Percentiles rank a stretch among this genome's conserved stretches.
Evolutionary conservation across 2,329 filamentous ascomycete species (phyloP).

Genomic region (Didymella lethalis): DNA sequence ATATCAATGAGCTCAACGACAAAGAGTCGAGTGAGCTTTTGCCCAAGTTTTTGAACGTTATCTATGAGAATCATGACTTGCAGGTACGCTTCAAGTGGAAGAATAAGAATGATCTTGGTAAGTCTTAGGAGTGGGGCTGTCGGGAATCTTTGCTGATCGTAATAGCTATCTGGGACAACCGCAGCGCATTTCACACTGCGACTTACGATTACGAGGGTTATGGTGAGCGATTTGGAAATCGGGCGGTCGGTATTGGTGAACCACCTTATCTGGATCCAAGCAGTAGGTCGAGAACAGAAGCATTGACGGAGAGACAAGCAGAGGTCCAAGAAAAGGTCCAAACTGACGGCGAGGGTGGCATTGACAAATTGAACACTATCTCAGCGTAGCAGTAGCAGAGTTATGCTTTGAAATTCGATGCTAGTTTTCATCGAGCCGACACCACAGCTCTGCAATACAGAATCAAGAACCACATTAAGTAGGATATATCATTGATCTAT

Average conservation of each 20-base stretch:
- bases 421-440: too few relatives aligned
- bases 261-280: constrained; percentile 51
- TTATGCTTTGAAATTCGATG: too few relatives aligned
- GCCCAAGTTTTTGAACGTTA: constrained; percentile 17
- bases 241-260: constrained; percentile 52
- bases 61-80: constrained; percentile 53
- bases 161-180: constrained; percentile 53
- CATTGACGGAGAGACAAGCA: neutral
- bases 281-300: constrained; percentile 9
- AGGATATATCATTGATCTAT: too few relatives aligned
- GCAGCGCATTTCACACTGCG: constrained; percentile 41
- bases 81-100: constrained; percentile 53
- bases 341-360: neutral
- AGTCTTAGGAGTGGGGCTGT: neutral
- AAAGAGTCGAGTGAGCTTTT: constrained; percentile 39
- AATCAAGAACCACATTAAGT: too few relatives aligned
- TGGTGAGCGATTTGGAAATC: constrained; percentile 27
- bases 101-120: constrained; percentile 28
- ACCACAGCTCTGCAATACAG: too few relatives aligned
- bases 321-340: neutral
- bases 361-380: neutral
- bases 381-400: neutral
- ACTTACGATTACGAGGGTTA: constrained; percentile 28
- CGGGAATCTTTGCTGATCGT: neutral
- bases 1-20: constrained; percentile 49